phyloP scores from a whole-genome alignment of 345 rosid species.

The Melaleuca alternifolia region DNA sequence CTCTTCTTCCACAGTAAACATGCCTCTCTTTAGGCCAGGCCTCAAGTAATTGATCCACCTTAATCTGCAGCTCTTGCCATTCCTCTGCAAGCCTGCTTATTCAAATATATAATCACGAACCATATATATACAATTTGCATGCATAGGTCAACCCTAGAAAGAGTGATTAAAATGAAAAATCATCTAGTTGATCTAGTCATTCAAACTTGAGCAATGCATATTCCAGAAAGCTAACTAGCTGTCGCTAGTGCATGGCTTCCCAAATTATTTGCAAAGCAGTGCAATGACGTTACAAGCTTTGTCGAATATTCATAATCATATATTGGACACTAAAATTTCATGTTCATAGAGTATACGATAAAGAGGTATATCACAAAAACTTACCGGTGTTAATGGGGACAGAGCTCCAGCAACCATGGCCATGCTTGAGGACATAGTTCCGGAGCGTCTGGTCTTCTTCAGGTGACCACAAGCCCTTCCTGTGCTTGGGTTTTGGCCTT shows the following conservation, averaged over 20 bases:
- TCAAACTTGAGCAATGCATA: neutral
- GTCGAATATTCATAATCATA: neutral
- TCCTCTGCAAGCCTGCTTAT: conserved; percentile 65
- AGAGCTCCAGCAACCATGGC: conserved; percentile 85
- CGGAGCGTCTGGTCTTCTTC: conserved; percentile 84
- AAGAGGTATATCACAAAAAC: neutral
- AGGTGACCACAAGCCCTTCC: conserved; percentile 98
- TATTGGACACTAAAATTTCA: neutral
- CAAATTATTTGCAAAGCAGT: neutral
- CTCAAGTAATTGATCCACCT: conserved; percentile 94
- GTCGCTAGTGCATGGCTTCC: neutral
- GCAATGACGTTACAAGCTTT: neutral
- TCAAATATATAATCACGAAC: neutral
- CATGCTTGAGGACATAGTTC: conserved; percentile 49
- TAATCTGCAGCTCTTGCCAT: conserved; percentile 91
- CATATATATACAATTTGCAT: neutral
- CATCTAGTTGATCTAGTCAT: neutral
- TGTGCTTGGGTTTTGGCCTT: conserved; percentile 52
- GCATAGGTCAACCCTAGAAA: neutral
- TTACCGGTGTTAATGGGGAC: conserved; percentile 82
- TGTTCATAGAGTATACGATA: neutral
- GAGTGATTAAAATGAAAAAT: neutral
- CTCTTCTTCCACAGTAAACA: conserved; percentile 55
- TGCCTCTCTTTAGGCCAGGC: conserved; percentile 74
- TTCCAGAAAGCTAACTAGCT: neutral